These are phyloP conservation scores for Plasmodium malariae DNA, from an alignment of 169 alveolate genomes.

Conservation along the genomic window DNA sequence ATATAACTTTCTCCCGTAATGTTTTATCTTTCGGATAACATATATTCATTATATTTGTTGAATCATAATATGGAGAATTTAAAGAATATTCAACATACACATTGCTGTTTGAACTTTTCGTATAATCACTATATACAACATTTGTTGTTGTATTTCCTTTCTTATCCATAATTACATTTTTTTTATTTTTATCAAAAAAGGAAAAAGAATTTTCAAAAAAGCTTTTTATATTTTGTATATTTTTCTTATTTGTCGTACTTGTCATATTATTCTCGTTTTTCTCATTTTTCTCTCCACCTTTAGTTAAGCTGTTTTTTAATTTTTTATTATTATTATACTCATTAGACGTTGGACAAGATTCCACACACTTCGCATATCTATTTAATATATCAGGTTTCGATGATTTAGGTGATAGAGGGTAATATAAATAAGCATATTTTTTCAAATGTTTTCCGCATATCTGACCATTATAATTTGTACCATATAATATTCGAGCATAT, in stretches of 20 bases:
- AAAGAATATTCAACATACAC: conserved; percentile 69
- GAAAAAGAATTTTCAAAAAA: conserved; percentile 28
- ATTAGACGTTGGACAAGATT: conserved; percentile 59
- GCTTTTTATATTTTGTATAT: conserved; percentile 3
- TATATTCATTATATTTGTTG: conserved; percentile 56
- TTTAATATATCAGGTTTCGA: conserved; percentile 39
- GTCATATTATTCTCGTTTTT: background rate
- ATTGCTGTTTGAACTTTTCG: conserved; percentile 50
- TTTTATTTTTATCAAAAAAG: conserved; percentile 22
- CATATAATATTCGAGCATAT: conserved; percentile 50
- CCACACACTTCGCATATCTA: conserved; percentile 47
- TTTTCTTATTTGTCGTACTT: background rate
- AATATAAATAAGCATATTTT: conserved; percentile 35
- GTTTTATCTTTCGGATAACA: conserved; percentile 57
- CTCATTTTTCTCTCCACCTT: conserved; percentile 15
- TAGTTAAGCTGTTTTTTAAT: background rate
- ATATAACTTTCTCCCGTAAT: conserved; percentile 46
- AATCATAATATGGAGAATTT: conserved; percentile 56
- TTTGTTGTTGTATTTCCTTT: conserved; percentile 52
- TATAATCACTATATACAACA: conserved; percentile 62
- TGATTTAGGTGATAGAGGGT: conserved; percentile 47
- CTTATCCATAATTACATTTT: conserved; percentile 16
- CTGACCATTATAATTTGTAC: conserved; percentile 62
- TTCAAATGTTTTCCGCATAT: conserved; percentile 42
- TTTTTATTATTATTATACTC: background rate